Evolutionary conservation across 441 rosid genomes (phyloP).

Genomic region (Lepidium campestre): DNA sequence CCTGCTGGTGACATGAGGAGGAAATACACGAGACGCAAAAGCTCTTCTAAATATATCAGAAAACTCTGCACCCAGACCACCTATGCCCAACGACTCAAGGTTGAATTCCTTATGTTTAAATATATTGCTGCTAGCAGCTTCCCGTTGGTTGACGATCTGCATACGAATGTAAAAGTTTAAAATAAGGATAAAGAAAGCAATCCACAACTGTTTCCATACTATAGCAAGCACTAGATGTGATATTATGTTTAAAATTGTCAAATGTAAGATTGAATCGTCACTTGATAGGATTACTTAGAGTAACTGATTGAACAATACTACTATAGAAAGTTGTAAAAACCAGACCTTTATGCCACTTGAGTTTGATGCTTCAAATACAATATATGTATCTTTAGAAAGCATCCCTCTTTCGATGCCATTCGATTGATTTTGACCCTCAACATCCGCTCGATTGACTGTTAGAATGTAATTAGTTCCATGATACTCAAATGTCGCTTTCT

Average conservation of each 20-base stretch:
- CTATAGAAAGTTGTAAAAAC: neutral
- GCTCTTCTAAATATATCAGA: constrained; percentile 98
- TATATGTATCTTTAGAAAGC: constrained; percentile 65
- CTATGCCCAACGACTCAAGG: constrained; percentile 90
- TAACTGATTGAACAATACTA: neutral
- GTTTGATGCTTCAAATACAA: constrained; percentile 84
- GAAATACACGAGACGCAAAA: constrained; percentile 94
- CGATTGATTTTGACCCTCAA: constrained; percentile 68
- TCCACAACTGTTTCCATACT: neutral
- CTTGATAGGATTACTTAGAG: neutral
- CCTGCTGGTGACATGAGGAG: constrained; percentile 88
- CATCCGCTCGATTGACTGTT: constrained; percentile 70
- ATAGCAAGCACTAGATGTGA: constrained; percentile 3
- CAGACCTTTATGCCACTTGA: constrained; percentile 92
- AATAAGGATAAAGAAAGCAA: constrained; percentile 1
- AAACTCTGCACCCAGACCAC: constrained; percentile 96
- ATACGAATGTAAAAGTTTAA: constrained; percentile 11
- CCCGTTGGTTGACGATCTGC: constrained; percentile 96
- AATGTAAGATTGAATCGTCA: neutral
- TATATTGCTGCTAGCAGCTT: constrained; percentile 94
- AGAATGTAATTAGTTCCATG: constrained; percentile 89
- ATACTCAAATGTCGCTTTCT: constrained; percentile 79
- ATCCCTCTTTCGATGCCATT: constrained; percentile 78
- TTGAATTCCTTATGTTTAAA: constrained; percentile 94
- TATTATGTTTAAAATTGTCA: neutral